Base-by-base conservation (phyloP, 2,329 filamentous ascomycete genomes). In the Fusarium ramigenum region DNA sequence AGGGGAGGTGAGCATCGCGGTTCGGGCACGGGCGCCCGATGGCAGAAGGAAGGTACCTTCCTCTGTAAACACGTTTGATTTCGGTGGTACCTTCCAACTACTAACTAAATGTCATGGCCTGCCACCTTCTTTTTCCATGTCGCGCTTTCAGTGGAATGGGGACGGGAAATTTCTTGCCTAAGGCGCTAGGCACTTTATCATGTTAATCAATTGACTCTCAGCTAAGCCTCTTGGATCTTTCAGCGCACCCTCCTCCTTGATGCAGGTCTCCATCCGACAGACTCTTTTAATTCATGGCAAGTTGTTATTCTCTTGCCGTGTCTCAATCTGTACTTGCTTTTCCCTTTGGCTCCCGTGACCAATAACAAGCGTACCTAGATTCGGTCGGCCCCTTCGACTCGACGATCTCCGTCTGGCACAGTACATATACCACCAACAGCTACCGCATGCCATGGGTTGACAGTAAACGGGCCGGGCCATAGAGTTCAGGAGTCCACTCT, bases 401-500 rank as follows among this genome's bases (percentile, higher is more conserved):
- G 63, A 70, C 60, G 63, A 69, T 46, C 58, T 54, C 36, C 18
- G 12, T 46, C 40, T 25, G 11, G 21, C 25, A 76, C 53, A 40
- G 57, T 40, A 49, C 30, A 49, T 40, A 36, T 18, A 49, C n/a
- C 62, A 43, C 53, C 57, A 63, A 56, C 64, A 58, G 54, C 63
- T 58, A 63, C 66, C 44, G 53, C 60, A 49, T 70, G 68, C 47
- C 67, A 64, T 66, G 62, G 73, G 57, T 61, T 28, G 46, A 73
- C 46, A 75, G 72, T 54, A 72, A 76, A 74, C 72, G 74, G 72
- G 65, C 72, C 72, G 70, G 68, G 65, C 74, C 74, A 72, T 75
- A 64, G 50, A 70, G 71, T 72, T 72, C 65, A 59, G 56, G 67
- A 58, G 34, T 40, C 71, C 69, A 72, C 70, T 70, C 44, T 44